Conservation (phyloP, 352 stramenopile species). For the Plasmopara viticola region DNA sequence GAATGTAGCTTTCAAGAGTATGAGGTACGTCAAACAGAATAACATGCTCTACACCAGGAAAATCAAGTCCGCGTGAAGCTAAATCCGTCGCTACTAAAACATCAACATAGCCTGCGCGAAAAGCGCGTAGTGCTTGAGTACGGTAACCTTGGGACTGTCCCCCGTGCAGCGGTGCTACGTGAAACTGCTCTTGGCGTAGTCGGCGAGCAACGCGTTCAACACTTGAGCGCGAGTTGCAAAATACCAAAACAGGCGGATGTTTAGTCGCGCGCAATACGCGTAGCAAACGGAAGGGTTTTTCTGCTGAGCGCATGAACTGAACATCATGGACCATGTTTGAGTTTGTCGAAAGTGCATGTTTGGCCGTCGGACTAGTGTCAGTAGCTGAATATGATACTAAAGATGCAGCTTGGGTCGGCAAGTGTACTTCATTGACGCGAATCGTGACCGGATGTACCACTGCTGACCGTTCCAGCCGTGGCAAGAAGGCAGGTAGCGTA, state of each 20-base stretch:
- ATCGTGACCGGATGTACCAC: slow-evolving; percentile 91
- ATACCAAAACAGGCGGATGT: slow-evolving; percentile 92
- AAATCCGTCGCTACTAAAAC: slow-evolving; percentile 90
- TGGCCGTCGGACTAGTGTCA: too few relatives aligned
- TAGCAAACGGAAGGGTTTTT: too few relatives aligned
- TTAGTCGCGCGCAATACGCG: slow-evolving; percentile 34
- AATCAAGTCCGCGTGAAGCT: slow-evolving; percentile 83
- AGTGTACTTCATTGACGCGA: slow-evolving; percentile 57
- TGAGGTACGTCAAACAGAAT: slow-evolving; percentile 88
- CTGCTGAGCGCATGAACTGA: too few relatives aligned
- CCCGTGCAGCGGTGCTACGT: slow-evolving; percentile 92
- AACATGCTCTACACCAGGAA: slow-evolving; percentile 77
- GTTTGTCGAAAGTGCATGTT: too few relatives aligned
- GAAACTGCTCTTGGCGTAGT: slow-evolving; percentile 92
- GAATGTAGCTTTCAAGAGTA: slow-evolving; percentile 89
- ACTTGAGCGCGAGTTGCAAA: slow-evolving; percentile 88
- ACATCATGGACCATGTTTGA: too few relatives aligned
- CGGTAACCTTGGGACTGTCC: slow-evolving; percentile 75
- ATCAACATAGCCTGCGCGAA: slow-evolving; percentile 47
- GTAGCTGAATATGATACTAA: too few relatives aligned
- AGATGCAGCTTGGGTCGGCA: too few relatives aligned
- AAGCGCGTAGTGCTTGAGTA: slow-evolving; percentile 38
- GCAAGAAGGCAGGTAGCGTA: slow-evolving; percentile 87
- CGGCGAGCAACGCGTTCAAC: slow-evolving; percentile 90
- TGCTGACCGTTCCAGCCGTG: slow-evolving; percentile 89